Evolutionary conservation across 2,329 filamentous ascomycete genomes (phyloP).

Genomic region (Colletotrichum zoysiae): DNA sequence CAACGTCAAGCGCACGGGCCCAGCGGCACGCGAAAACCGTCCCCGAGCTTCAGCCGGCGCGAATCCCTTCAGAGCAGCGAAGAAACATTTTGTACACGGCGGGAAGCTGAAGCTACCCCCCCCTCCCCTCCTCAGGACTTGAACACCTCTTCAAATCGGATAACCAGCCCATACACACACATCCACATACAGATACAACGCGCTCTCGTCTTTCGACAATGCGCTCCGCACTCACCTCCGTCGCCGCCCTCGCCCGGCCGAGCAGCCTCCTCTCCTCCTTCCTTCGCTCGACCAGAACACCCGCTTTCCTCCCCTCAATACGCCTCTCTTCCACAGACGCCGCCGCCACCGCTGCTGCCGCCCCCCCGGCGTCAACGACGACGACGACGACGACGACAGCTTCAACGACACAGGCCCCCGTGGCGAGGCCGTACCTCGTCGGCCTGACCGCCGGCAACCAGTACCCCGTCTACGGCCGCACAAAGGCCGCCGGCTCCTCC

Average conservation of each 20-base stretch:
- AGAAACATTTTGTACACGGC: conserved; percentile 34
- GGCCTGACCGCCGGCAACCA: conserved; percentile 77
- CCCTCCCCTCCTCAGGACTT: neutral
- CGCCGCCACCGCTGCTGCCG: conserved; percentile 14
- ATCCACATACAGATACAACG: no score
- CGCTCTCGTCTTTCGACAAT: neutral
- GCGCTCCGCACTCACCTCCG: conserved; percentile 16
- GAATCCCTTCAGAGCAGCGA: conserved; percentile 19
- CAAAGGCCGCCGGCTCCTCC: conserved; percentile 81
- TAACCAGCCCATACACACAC: neutral
- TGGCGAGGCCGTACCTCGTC: conserved; percentile 74
- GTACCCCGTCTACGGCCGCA: conserved; percentile 81
- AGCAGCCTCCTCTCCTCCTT: neutral
- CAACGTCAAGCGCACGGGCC: neutral
- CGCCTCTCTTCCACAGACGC: conserved; percentile 37
- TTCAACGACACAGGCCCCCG: conserved; percentile 40
- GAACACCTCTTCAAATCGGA: neutral
- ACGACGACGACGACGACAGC: conserved; percentile 30
- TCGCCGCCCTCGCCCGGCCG: conserved; percentile 11
- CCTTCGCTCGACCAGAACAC: conserved; percentile 12
- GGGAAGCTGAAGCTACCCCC: no score
- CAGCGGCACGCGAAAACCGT: neutral
- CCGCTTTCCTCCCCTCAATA: conserved; percentile 24
- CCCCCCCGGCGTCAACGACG: conserved; percentile 11
- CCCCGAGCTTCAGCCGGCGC: conserved; percentile 42